Base-by-base conservation (phyloP, 352 stramenopile species). In the Thalassiosira pacifica region DNA sequence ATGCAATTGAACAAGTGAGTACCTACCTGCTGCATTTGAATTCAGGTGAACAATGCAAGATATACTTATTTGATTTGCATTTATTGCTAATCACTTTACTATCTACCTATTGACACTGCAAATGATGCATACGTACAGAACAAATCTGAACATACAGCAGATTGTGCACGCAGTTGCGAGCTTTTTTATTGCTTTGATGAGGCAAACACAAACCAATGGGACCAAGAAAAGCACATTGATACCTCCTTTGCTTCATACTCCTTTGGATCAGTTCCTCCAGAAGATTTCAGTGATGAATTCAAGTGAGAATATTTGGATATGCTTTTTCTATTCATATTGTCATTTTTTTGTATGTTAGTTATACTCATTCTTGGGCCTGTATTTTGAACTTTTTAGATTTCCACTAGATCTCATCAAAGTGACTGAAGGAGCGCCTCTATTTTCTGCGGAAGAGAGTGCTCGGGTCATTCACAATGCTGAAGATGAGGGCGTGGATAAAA, bases 361-460 rank as follows among this genome's bases (percentile, higher is more conserved):
- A n/a, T n/a, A 61, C 22, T 76, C 45, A 55, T n/a, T 60, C 59
- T 65, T 40, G 64, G 34, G 10, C 10, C 34, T 42, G 34, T 59
- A 18, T 31, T 22, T 34, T 34, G 18, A 24, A 68, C 10, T 60
- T 48, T 55, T 6, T 22, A 86, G 79, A 65, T 93, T 91, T 78
- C 89, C 89, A 45, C 65, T 93, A 18, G 85, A 93, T 63, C 70
- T 93, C 1, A 93, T 93, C 60, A 90, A 91, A 77, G 89, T 93
- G 13, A 91, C 87, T 10, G 24, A 91, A 75, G 75, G 55, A 53
- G 22, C 72, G 19, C 88, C 90, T 66, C 31, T 93, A 29, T 88
- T 93, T 53, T 85, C 80, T 11, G 64, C 70, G 11, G 76, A 83
- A n/a, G 87, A 93, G 61, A 86, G 87, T 76, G 67, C 63, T 45